phyloP scores from a whole-genome alignment of 2,329 filamentous ascomycete genomes.

The Ophiocordyceps camponoti-leonardi region DNA sequence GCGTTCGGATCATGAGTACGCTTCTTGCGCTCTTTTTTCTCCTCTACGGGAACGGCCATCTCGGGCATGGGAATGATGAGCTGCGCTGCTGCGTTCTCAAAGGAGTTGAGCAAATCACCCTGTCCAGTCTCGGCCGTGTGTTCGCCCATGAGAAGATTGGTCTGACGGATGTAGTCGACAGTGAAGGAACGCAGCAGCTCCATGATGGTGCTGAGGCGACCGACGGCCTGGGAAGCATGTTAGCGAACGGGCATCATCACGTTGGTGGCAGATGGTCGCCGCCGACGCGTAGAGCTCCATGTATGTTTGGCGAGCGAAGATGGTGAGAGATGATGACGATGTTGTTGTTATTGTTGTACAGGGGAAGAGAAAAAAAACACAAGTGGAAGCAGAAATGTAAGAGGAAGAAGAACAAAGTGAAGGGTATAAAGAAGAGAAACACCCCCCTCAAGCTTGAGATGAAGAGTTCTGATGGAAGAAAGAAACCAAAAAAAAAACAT shows the following conservation, averaged over 20 bases:
- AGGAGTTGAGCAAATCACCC: constrained; percentile 28
- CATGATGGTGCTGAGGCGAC: constrained; percentile 59
- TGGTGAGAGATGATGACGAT: too few relatives aligned
- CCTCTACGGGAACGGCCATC: constrained; percentile 32
- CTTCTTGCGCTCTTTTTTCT: constrained; percentile 84
- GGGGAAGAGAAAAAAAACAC: too few relatives aligned
- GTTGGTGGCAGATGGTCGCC: neutral
- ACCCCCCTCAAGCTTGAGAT: neutral
- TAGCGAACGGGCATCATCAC: constrained; percentile 10
- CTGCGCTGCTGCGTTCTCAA: constrained; percentile 32
- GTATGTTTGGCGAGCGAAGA: neutral
- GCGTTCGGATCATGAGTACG: constrained; percentile 78
- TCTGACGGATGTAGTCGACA: constrained; percentile 75
- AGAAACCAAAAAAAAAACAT: too few relatives aligned
- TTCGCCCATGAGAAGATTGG: constrained; percentile 62
- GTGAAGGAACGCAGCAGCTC: constrained; percentile 65
- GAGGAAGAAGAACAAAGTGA: neutral
- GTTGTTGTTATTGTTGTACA: too few relatives aligned
- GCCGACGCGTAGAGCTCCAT: neutral
- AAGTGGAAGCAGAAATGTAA: too few relatives aligned
- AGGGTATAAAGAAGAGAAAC: too few relatives aligned
- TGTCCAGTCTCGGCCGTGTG: constrained; percentile 30
- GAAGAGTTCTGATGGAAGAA: constrained; percentile 2
- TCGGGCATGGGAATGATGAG: constrained; percentile 23
- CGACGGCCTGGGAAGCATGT: constrained; percentile 32